Base-by-base conservation (phyloP, 805 yeast genomes). In the Sugiyamaella boreocaroliniensis region DNA sequence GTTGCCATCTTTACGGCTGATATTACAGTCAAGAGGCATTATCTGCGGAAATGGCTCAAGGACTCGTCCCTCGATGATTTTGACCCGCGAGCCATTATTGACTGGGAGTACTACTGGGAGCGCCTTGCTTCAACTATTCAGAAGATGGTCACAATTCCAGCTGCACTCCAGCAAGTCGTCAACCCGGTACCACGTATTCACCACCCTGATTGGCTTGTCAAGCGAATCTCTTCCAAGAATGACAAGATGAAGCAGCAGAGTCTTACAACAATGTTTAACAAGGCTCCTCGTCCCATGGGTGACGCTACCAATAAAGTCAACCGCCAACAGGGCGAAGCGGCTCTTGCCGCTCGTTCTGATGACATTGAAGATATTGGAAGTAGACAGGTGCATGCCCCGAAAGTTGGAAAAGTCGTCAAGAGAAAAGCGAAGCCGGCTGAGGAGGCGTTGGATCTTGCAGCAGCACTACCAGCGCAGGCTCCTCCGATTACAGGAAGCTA, bases 151-250 rank as follows among this genome's bases (percentile, higher is more conserved):
- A 86, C 97, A 0, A 92, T 93, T 59, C 99, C 99, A 1, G 99
- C 99, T 4, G 98, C 97, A 5, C 73, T 92, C 51, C 99, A 93
- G 71, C 81, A 81, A 49, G 80, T 92, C 15, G 70, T 74, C 12
- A 95, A 93, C 63, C 99, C 99, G 0, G 97, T 95, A 44, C 97
- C 97, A 4, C 75, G 97, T 60, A 92, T 95, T 6, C 79, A 80
- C 3, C 97, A 92, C 63, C 99, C 99, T 0, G 93, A 85, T 29
- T 93, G 99, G 99, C 73, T 93, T 52, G 78, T 76, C 54, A 82
- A 77, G 59, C 78, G 77, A 54, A 81, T 92, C 50, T 75, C 76
- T 1, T 71, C 70, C 5, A 78, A 74, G 51, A 80, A 81, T 51
- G 92, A 87, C 64, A 80, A 78, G 53, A 75, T 79, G 62, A 86